Conservation (phyloP, 441 rosid species). For the Jatropha multifida region DNA sequence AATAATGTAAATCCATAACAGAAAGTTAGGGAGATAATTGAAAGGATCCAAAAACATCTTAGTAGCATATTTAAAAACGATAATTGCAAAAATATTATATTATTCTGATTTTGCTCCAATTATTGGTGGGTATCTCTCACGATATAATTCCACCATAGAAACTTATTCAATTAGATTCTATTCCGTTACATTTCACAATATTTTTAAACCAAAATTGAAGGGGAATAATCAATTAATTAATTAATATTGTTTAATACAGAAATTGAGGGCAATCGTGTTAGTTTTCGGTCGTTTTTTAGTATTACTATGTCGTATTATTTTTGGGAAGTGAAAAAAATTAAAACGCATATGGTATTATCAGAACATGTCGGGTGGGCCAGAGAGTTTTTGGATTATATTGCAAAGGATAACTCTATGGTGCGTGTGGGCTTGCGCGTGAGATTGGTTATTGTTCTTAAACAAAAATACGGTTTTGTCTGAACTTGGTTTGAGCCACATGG, state of each 20-base stretch:
- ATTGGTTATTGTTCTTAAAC: neutral
- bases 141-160: too few relatives aligned
- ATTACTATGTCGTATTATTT: neutral
- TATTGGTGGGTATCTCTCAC: too few relatives aligned
- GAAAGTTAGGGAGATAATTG: too few relatives aligned
- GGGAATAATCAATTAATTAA: too few relatives aligned
- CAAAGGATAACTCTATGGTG: neutral
- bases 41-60: too few relatives aligned
- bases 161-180: too few relatives aligned
- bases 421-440: neutral
- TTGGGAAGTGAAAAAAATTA: neutral
- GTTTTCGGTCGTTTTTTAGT: neutral
- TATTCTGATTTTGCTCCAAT: too few relatives aligned
- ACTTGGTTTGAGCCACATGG: slow-evolving; percentile 1
- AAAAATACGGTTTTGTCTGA: neutral
- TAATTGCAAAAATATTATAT: too few relatives aligned
- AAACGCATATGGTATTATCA: slow-evolving; percentile 7
- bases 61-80: too few relatives aligned
- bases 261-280: slow-evolving; percentile 4
- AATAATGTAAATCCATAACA: too few relatives aligned
- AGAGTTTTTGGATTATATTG: neutral
- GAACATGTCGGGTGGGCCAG: neutral
- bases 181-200: too few relatives aligned
- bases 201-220: too few relatives aligned
- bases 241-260: neutral